Evolutionary conservation across 495 filamentous ascomycete genomes (phyloP), one percentile per base, ranked within the genome.

Genomic region (Talaromyces ruber): DNA sequence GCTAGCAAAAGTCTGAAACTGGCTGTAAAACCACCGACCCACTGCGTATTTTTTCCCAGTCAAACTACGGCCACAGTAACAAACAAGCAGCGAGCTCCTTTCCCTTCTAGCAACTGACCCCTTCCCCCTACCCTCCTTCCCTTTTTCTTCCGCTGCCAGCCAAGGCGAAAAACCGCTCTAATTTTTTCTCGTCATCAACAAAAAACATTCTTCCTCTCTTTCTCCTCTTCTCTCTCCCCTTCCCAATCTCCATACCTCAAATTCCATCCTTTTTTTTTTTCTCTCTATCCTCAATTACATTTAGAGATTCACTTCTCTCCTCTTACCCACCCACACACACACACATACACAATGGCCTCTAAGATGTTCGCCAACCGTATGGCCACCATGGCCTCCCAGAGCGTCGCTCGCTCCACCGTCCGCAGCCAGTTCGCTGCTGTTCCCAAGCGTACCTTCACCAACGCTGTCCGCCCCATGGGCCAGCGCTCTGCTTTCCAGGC

Each of bases 341-440:
- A 65, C 64, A 68, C 62, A 70, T 73, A 81, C 80, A 86, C 81
- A 87, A 89, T 89, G 87, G 83, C 86, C 79, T 81, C 87, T 76
- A 82, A 87, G 80, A 89, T 90, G 81, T 51, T 60, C 59, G 43
- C 59, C 59, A 45, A 37, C 59, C 59, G 59, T 21, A 60, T 60
- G 37, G 59, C 59, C 59, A 87, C 85, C 81, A 78, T 80, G 65
- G 81, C 81, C 74, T 67, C 76, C 71, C 71, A 71, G 71, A 88
- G 87, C 85, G 85, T 84, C 76, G 86, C 86, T 71, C 86, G 86
- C 78, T 86, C 86, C 75, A 82, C 83, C 71, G 75, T 82, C 68
- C 85, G 85, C 68, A 74, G 81, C 72, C 79, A 81, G 70, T 67
- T 85, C 69, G 78, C 78, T 75, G 76, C 78, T 72, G 82, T 79